Evolutionary conservation across 2,329 filamentous ascomycete genomes (phyloP).

Genomic region (Penicillium sp.): DNA sequence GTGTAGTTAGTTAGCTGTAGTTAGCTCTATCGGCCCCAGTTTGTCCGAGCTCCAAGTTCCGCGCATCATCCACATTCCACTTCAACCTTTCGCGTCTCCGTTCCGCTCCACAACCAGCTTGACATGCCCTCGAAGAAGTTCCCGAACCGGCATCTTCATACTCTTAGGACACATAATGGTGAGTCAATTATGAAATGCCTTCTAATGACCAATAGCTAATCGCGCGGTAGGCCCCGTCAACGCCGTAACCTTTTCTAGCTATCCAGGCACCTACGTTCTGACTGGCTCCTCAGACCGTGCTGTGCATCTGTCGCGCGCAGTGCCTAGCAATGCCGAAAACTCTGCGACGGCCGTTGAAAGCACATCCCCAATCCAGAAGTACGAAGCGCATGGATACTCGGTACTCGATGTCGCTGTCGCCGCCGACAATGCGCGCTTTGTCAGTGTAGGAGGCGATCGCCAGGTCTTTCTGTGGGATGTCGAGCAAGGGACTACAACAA

Average conservation of each 20-base stretch:
- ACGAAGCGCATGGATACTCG: slow-evolving; percentile 85
- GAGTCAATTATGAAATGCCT: slow-evolving; percentile 2
- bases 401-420: slow-evolving; percentile 73
- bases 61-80: background rate
- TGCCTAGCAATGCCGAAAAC: slow-evolving; percentile 38
- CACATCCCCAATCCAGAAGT: slow-evolving; percentile 70
- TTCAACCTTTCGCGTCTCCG: background rate
- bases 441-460: slow-evolving; percentile 83
- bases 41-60: slow-evolving; percentile 11
- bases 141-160: slow-evolving; percentile 40
- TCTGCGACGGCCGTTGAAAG: slow-evolving; percentile 29
- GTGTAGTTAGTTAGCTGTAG: background rate
- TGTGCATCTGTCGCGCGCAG: slow-evolving; percentile 74
- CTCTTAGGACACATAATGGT: slow-evolving; percentile 44
- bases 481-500: slow-evolving; percentile 66
- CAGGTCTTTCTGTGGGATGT: slow-evolving; percentile 95
- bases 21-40: slow-evolving; percentile 4
- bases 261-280: slow-evolving; percentile 70
- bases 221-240: slow-evolving; percentile 60
- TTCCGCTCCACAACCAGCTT: background rate
- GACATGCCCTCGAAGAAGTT: slow-evolving; percentile 29
- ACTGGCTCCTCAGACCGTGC: slow-evolving; percentile 80
- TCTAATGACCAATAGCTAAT: background rate
- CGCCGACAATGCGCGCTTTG: slow-evolving; percentile 75
- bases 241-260: slow-evolving; percentile 66